Percentiles rank a stretch among this genome's conserved stretches.
Evolutionary conservation across 2,329 filamentous ascomycete species (phyloP).

Genomic region (Alternaria tenuissima): DNA sequence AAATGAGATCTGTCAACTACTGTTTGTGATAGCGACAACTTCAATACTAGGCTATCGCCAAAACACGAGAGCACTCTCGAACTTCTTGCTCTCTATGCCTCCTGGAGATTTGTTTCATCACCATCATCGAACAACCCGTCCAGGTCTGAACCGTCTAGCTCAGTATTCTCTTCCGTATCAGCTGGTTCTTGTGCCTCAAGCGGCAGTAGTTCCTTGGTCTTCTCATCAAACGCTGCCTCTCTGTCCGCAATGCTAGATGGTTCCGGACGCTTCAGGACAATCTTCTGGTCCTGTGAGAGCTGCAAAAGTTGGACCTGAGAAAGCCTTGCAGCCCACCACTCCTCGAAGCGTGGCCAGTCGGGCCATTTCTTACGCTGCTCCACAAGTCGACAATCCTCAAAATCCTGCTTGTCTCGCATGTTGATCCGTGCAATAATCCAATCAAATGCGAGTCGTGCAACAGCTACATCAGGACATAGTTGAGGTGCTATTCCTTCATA

Average conservation of each 20-base stretch:
- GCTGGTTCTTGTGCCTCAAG: not conserved
- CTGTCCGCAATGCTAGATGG: not conserved
- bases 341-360: not conserved
- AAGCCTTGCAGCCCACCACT: not conserved
- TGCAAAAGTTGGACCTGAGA: not conserved
- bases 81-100: not conserved
- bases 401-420: not conserved
- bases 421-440: not conserved
- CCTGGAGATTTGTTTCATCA: rapidly evolving
- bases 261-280: not conserved
- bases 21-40: not conserved
- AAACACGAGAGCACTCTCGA: not conserved
- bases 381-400: not conserved
- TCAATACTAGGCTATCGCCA: not conserved
- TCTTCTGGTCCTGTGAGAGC: not conserved
- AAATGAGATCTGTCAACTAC: not conserved
- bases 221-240: not conserved
- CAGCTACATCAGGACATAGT: too few relatives aligned
- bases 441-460: too few relatives aligned
- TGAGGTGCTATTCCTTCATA: too few relatives aligned
- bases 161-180: not conserved
- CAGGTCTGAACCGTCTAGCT: not conserved
- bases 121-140: not conserved
- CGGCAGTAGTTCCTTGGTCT: not conserved
- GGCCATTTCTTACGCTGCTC: not conserved